These are phyloP conservation scores for Galeopsis tetrahit DNA, from an alignment of 257 asterid species.

Conservation along the genomic window DNA sequence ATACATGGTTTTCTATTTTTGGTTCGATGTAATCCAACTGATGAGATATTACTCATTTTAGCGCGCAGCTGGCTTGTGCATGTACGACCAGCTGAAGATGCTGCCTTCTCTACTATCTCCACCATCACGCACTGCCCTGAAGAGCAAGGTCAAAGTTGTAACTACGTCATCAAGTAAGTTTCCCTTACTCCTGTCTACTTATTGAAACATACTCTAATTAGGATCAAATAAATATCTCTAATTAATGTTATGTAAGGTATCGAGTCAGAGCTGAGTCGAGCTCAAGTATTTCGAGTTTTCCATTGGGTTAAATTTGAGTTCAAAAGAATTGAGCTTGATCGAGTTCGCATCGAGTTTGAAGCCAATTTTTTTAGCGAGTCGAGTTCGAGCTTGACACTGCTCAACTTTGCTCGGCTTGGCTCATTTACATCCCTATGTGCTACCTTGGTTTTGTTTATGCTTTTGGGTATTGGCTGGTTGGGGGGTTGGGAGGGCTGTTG, in stretches of 20 bases:
- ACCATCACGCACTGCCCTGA: slow-evolving; percentile 52
- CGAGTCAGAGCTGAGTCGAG: too few species aligned
- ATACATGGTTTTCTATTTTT: background rate
- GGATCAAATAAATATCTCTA: too few species aligned
- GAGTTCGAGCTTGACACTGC: too few species aligned
- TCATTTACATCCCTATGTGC: background rate
- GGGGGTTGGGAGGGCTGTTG: slow-evolving; percentile 2
- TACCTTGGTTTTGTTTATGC: slow-evolving; percentile 18
- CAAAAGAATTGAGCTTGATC: too few species aligned
- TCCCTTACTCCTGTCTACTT: slow-evolving; percentile 26
- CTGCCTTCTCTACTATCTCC: slow-evolving; percentile 66
- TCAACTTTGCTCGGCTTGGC: too few species aligned
- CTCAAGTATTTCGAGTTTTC: too few species aligned
- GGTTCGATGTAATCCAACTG: slow-evolving; percentile 27
- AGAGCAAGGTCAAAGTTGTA: slow-evolving; percentile 56
- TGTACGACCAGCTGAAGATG: slow-evolving; percentile 72
- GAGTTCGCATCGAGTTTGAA: too few species aligned
- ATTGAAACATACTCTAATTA: background rate
- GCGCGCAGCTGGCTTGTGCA: slow-evolving; percentile 92
- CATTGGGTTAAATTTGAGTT: too few species aligned
- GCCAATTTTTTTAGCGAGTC: too few species aligned
- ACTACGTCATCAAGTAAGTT: slow-evolving; percentile 61
- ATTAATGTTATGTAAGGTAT: too few species aligned
- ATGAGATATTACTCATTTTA: slow-evolving; percentile 39
- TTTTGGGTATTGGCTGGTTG: slow-evolving; percentile 6